These are phyloP conservation scores for Globisporangium paddicum DNA, from an alignment of 352 stramenopile species.

Conservation along the genomic window DNA sequence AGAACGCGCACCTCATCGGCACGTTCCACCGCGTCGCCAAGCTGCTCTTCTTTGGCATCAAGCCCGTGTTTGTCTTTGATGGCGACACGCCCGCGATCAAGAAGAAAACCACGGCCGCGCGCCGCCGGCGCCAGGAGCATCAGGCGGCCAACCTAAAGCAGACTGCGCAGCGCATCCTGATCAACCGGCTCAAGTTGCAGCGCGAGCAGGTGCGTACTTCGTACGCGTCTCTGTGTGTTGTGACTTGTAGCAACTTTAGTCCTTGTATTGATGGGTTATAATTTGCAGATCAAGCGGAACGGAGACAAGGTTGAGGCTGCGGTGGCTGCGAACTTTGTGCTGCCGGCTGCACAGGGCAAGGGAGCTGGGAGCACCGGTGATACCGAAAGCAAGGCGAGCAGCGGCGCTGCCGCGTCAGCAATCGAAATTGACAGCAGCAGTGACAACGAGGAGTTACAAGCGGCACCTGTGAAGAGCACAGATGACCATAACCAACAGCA, in stretches of 20 bases:
- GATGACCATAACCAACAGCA: background rate
- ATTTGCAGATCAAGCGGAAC: conserved; percentile 52
- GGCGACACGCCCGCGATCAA: conserved; percentile 97
- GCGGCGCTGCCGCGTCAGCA: background rate
- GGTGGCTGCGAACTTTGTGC: conserved; percentile 48
- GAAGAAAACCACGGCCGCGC: conserved; percentile 71
- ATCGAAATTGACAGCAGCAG: conserved; percentile 8
- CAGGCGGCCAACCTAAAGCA: conserved; percentile 85
- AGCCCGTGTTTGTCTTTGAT: conserved; percentile 99
- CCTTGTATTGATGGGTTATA: background rate
- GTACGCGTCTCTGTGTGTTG: background rate
- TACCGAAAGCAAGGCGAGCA: background rate
- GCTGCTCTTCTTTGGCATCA: conserved; percentile 95
- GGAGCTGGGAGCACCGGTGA: conserved; percentile 1
- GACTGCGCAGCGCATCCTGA: conserved; percentile 92
- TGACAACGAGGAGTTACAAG: background rate
- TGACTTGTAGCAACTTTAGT: background rate
- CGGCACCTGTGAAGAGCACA: background rate
- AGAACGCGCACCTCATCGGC: conserved; percentile 94
- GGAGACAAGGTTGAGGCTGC: conserved; percentile 30
- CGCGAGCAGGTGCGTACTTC: conserved; percentile 33
- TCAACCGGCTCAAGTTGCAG: conserved; percentile 84
- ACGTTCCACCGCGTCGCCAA: conserved; percentile 93
- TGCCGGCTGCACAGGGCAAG: conserved; percentile 19
- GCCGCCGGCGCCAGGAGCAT: conserved; percentile 59